Conservation (phyloP, 176 grass and related monocot genomes). For the Puccinellia tenuiflora region DNA sequence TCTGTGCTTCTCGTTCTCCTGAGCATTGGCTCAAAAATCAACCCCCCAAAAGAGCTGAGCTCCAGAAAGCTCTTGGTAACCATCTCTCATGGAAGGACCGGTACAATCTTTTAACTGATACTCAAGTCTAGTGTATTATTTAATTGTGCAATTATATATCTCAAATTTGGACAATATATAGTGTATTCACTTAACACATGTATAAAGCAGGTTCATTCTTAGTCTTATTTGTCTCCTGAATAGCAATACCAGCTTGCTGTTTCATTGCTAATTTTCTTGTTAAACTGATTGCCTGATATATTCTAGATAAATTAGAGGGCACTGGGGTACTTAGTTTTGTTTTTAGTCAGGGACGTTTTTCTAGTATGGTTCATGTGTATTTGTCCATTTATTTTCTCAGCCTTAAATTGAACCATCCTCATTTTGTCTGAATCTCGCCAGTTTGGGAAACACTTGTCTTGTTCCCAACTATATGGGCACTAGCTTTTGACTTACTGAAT, state of each 20-base stretch:
- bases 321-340: not conserved
- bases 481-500: not conserved
- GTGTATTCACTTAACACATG: not conserved
- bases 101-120: slow-evolving; percentile 44
- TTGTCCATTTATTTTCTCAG: not conserved
- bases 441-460: not conserved
- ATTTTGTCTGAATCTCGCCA: not conserved
- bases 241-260: not conserved
- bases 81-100: slow-evolving; percentile 99
- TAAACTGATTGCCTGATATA: not conserved
- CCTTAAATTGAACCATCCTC: not conserved
- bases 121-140: not conserved
- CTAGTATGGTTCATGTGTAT: not conserved
- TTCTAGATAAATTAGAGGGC: not conserved
- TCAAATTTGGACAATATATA: not conserved
- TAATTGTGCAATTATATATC: not conserved
- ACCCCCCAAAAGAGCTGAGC: slow-evolving; percentile 90
- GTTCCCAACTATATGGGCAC: slow-evolving; percentile 8
- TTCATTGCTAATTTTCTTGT: not conserved
- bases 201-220: slow-evolving; percentile 5
- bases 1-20: slow-evolving; percentile 61
- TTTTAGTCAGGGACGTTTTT: not conserved
- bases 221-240: not conserved
- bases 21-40: slow-evolving; percentile 97
- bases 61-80: slow-evolving; percentile 97